These are phyloP conservation scores for Phytophthora cryptogea DNA, from an alignment of 352 stramenopile genomes.

Conservation along the genomic window DNA sequence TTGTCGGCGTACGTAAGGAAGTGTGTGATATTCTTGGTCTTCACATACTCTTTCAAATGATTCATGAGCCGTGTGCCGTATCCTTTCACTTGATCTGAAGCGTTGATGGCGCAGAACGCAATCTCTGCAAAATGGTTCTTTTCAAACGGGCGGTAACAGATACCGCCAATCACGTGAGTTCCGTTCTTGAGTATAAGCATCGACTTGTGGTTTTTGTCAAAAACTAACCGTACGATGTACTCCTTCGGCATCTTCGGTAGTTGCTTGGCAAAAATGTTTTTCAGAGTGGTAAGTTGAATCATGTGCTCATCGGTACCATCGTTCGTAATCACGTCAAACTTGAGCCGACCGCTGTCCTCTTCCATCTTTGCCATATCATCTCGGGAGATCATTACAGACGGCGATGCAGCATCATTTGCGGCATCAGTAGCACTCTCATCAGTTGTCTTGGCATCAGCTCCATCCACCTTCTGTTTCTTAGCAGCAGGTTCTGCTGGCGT, in stretches of 20 bases:
- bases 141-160: constrained; percentile 97
- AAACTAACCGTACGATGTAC: constrained; percentile 99
- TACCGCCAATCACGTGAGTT: constrained; percentile 95
- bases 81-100: constrained; percentile 95
- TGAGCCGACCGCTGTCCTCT: constrained; percentile 76
- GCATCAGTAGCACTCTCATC: constrained; percentile 19
- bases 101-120: constrained; percentile 98
- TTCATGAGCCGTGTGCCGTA: constrained; percentile 99
- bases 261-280: constrained; percentile 98
- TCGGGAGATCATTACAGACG: constrained; percentile 71
- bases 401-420: constrained; percentile 6
- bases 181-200: constrained; percentile 93
- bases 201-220: constrained; percentile 95
- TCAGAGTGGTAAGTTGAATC: constrained; percentile 94
- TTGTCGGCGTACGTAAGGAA: constrained; percentile 99
- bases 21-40: constrained; percentile 90
- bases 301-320: constrained; percentile 88
- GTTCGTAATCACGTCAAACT: constrained; percentile 92
- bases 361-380: constrained; percentile 91
- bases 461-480: constrained; percentile 52
- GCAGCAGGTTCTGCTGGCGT: constrained; percentile 9
- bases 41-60: constrained; percentile 98
- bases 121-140: constrained; percentile 98
- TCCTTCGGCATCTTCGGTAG: constrained; percentile 99
- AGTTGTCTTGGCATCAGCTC: neutral